Evolutionary conservation across 768 basidiomycete species (phyloP).

Genomic region (Cystofilobasidium bisporidii): DNA sequence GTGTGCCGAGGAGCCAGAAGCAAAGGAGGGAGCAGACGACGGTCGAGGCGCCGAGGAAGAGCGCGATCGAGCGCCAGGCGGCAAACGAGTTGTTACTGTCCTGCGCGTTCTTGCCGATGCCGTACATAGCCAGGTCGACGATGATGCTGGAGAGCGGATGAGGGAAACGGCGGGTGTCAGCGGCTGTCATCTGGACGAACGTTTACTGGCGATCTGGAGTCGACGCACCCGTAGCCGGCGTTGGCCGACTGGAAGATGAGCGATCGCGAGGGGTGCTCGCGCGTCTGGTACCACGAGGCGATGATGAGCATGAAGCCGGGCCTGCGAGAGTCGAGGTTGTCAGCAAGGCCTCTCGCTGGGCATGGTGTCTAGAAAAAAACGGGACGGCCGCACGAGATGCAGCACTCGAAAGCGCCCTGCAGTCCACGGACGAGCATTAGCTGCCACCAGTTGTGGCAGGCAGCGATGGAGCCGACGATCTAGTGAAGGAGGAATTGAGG

Average conservation of each 20-base stretch:
- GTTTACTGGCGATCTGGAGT: not conserved
- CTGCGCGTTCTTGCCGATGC: conserved; percentile 1
- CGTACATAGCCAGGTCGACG: conserved; percentile 14
- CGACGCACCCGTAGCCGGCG: conserved; percentile 10
- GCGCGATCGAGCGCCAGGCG: conserved; percentile 12
- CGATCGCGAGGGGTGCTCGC: conserved; percentile 9
- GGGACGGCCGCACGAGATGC: not conserved
- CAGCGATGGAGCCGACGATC: conserved; percentile 8
- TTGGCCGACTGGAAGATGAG: conserved; percentile 18
- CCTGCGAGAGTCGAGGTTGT: not conserved
- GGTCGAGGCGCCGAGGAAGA: conserved; percentile 32
- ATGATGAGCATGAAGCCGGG: conserved; percentile 24
- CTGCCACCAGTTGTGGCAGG: conserved; percentile 14
- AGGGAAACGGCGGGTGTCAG: not conserved
- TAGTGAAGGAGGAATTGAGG: not conserved
- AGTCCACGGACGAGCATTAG: conserved; percentile 13
- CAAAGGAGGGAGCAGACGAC: conserved; percentile 30
- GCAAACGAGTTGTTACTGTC: not conserved
- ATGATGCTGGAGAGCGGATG: not conserved
- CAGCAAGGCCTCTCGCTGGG: not conserved
- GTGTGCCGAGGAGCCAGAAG: conserved; percentile 33
- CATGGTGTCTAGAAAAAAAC: not conserved
- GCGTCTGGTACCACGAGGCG: conserved; percentile 16
- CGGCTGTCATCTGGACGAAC: too few relatives aligned
- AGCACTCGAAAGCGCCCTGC: conserved; percentile 6